Evolutionary conservation across 2,329 filamentous ascomycete species (phyloP).

Genomic region (Dothistroma septosporum): DNA sequence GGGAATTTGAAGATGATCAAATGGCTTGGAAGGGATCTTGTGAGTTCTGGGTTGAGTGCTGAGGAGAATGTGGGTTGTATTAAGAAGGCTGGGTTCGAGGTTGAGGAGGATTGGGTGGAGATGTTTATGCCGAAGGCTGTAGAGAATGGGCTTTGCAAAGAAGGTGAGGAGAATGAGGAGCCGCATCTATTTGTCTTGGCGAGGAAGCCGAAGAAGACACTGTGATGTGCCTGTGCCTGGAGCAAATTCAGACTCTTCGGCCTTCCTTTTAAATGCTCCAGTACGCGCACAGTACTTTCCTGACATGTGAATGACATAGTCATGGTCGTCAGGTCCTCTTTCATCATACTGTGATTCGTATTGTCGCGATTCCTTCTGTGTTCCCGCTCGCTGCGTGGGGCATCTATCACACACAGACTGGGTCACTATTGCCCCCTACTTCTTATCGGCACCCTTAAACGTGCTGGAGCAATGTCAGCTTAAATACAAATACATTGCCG

Average conservation of each 20-base stretch:
- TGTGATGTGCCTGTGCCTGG: not conserved
- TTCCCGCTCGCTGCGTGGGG: no score
- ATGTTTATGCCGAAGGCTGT: constrained; percentile 9
- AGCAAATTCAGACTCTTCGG: not conserved
- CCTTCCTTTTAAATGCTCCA: not conserved
- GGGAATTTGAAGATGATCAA: constrained; percentile 4
- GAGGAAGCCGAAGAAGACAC: constrained; percentile 4
- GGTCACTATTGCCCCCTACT: not conserved
- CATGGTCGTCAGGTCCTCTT: no score
- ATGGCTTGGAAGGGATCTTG: constrained; percentile 7
- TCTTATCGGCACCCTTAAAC: not conserved
- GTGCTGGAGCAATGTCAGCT: not conserved
- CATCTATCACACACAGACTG: no score
- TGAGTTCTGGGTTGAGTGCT: not conserved
- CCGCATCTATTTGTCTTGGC: constrained; percentile 15
- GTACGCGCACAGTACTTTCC: not conserved
- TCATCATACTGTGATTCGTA: no score
- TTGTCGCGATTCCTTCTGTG: no score
- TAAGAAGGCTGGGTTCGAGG: constrained; percentile 7
- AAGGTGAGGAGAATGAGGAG: constrained; percentile 6
- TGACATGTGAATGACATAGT: no score
- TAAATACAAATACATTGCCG: not conserved
- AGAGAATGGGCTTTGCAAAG: constrained; percentile 12
- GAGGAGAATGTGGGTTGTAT: constrained; percentile 8
- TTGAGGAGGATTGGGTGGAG: constrained; percentile 12